Base-by-base conservation (phyloP, 2,329 filamentous ascomycete genomes). In the Fusarium virguliforme region DNA sequence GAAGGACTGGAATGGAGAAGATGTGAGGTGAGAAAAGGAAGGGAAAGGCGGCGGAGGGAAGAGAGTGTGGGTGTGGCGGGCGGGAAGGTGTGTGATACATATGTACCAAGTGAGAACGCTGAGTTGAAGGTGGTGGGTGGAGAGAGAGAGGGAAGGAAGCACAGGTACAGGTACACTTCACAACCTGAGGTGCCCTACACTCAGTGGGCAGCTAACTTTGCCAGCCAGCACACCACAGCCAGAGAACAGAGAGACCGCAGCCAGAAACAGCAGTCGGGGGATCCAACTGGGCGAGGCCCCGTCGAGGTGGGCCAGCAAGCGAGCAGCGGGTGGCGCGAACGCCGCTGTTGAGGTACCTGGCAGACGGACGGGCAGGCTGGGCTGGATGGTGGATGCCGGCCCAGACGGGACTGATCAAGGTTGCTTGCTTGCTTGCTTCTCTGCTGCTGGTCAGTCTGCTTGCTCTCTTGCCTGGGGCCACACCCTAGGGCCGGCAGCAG, bases 1-100 rank as follows among this genome's bases (percentile, higher is more conserved):
- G 79, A 79, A 73, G 67, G 79, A 80, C 76, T 76, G 76, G 73
- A 75, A 81, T 77, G 67, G 75, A 72, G 71, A 68, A 75, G 77
- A 75, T 73, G 74, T 75, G 77, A 77, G 72, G 70, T 71, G 75
- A 50, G 74, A 67, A 75, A 70, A 70, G 68, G 68, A 71, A 68
- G 72, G 73, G 71, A 73, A 73, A 71, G 51, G 68, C 62, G 68
- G 67, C 41, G 50, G 67, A 70, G 68, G 34, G 34, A 54, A 35
- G 51, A 38, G 48, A 34, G 67, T 46, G 72, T 75, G 73, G 74
- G 68, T 71, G 71, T 72, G 68, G 53, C 68, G 71, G 73, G 76
- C 61, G 72, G 18, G 71, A 64, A 64, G 68, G 71, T 70, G 67
- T 75, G 70, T 63, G 73, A 61, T 75, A 74, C 73, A 61, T 75